phyloP scores from a whole-genome alignment of 257 asterid genomes.

The Anisodus acutangulus region DNA sequence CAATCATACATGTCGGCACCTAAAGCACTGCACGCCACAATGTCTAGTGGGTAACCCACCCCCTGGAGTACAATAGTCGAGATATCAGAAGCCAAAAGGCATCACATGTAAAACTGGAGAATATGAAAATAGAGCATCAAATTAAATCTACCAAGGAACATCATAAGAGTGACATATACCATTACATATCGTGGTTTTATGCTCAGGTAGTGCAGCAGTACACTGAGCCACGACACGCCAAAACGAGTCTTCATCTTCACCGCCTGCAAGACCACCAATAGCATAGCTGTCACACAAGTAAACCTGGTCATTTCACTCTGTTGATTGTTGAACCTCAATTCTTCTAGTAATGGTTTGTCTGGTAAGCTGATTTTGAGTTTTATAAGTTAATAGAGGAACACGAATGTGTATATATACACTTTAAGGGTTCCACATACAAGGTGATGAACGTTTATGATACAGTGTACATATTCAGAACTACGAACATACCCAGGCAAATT shows the following conservation, averaged over 20 bases:
- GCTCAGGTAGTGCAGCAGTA: slow-evolving; percentile 94
- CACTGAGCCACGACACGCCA: slow-evolving; percentile 99
- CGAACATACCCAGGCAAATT: slow-evolving; percentile 87
- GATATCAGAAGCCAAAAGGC: slow-evolving; percentile 16
- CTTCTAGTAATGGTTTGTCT: background rate
- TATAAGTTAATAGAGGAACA: slow-evolving; percentile 6
- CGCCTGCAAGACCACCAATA: slow-evolving; percentile 99
- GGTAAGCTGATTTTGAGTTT: background rate
- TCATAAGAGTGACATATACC: slow-evolving; percentile 48
- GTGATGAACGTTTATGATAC: background rate
- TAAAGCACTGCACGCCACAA: slow-evolving; percentile 97
- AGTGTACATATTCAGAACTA: slow-evolving; percentile 18
- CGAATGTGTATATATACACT: background rate
- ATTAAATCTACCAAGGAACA: slow-evolving; percentile 7
- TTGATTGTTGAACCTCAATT: slow-evolving; percentile 33
- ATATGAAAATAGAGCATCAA: background rate
- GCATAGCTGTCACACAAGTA: slow-evolving; percentile 82
- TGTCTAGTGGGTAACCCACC: slow-evolving; percentile 96
- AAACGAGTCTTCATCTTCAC: slow-evolving; percentile 99
- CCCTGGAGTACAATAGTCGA: slow-evolving; percentile 59
- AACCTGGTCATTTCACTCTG: slow-evolving; percentile 45
- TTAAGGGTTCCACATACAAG: slow-evolving; percentile 4
- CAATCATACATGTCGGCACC: slow-evolving; percentile 99
- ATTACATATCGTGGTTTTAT: slow-evolving; percentile 95
- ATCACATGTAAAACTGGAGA: slow-evolving; percentile 31